These are phyloP conservation scores for Pythium utonaiense DNA, from an alignment of 352 stramenopile species.

Conservation along the genomic window DNA sequence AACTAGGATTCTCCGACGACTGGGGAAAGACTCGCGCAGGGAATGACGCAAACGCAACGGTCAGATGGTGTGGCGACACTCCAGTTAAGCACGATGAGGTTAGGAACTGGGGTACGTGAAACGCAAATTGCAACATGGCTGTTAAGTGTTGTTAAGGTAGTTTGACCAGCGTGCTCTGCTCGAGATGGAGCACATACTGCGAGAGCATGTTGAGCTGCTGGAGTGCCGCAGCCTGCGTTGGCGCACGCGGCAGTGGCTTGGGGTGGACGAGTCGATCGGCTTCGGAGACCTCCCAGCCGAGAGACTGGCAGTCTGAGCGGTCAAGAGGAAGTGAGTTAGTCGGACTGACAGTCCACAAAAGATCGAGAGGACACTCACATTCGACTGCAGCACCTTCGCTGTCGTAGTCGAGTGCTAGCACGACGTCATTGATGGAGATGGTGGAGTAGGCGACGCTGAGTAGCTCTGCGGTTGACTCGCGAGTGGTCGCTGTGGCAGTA, in stretches of 20 bases:
- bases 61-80: conserved; percentile 16
- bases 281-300: conserved; percentile 43
- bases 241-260: conserved; percentile 32
- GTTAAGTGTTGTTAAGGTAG: conserved; percentile 30
- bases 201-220: conserved; percentile 64
- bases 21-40: background rate
- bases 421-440: conserved; percentile 43
- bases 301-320: conserved; percentile 40
- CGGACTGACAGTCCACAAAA: too few species aligned
- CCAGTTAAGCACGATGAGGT: background rate
- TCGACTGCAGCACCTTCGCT: conserved; percentile 36
- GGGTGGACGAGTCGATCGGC: conserved; percentile 40
- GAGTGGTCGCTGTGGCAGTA: conserved; percentile 37
- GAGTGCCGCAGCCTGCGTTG: conserved; percentile 30
- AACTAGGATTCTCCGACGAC: conserved; percentile 3
- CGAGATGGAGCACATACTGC: conserved; percentile 65
- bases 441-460: conserved; percentile 63
- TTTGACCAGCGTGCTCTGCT: conserved; percentile 67
- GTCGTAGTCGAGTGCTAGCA: conserved; percentile 45
- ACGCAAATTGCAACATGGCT: background rate
- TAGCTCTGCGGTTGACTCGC: conserved; percentile 43
- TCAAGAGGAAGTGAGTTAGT: background rate
- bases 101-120: background rate
- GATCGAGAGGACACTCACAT: conserved; percentile 39
- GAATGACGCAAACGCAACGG: conserved; percentile 14